These are phyloP conservation scores for Ophiostoma angusticollis DNA, from an alignment of 2,329 filamentous ascomycete genomes.

Conservation along the genomic window DNA sequence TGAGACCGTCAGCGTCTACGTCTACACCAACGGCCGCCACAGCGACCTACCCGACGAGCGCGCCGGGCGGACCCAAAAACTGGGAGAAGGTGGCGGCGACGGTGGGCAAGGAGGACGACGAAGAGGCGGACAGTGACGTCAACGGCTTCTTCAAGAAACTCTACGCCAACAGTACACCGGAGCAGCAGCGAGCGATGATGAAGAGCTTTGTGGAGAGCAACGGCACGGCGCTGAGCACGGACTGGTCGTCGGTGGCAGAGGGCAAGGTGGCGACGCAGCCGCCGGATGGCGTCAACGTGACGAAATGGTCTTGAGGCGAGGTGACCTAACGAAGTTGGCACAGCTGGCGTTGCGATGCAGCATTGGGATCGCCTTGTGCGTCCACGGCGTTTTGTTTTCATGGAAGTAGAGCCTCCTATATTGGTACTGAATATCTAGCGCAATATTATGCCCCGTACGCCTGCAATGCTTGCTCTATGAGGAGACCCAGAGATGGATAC, in stretches of 20 bases:
- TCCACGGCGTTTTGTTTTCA: too few species aligned
- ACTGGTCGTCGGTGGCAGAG: conserved; percentile 71
- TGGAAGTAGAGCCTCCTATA: too few species aligned
- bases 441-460: too few species aligned
- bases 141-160: conserved; percentile 84
- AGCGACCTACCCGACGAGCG: conserved; percentile 66
- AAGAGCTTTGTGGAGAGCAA: conserved; percentile 94
- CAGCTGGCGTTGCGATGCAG: too few species aligned
- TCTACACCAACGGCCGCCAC: neutral
- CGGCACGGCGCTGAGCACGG: conserved; percentile 82
- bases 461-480: too few species aligned
- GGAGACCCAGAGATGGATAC: too few species aligned
- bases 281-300: conserved; percentile 65
- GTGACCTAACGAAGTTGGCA: too few species aligned
- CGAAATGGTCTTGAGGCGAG: conserved; percentile 51
- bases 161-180: conserved; percentile 62
- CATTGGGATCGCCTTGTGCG: too few species aligned
- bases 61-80: conserved; percentile 69
- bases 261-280: conserved; percentile 59
- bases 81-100: conserved; percentile 66
- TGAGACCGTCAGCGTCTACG: neutral
- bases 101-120: conserved; percentile 39
- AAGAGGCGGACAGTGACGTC: conserved; percentile 48
- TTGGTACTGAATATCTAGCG: too few species aligned
- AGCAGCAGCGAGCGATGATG: conserved; percentile 88